Conservation (phyloP, 2,329 filamentous ascomycete genomes). For the Colletotrichum somersetense region DNA sequence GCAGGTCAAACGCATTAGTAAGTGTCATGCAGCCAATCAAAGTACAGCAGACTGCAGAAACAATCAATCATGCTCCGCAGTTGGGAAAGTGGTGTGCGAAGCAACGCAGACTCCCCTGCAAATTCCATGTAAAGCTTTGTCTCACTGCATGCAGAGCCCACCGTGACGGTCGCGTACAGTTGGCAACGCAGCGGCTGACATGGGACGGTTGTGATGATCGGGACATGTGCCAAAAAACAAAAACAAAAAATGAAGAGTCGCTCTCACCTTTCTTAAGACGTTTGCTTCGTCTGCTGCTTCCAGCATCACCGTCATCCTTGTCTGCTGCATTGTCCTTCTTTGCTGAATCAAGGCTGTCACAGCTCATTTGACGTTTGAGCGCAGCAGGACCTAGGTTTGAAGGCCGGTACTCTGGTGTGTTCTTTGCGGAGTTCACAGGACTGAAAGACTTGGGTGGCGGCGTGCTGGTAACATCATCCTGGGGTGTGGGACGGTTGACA, state of each 20-base stretch:
- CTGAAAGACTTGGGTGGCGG: constrained; percentile 72
- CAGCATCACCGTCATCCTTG: constrained; percentile 72
- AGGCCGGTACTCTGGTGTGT: constrained; percentile 74
- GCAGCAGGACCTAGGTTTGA: constrained; percentile 66
- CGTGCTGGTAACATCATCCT: constrained; percentile 66
- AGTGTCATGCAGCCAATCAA: constrained; percentile 50
- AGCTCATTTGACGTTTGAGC: constrained; percentile 83
- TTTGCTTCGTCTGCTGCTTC: constrained; percentile 85
- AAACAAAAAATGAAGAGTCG: constrained; percentile 15
- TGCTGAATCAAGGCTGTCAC: constrained; percentile 62
- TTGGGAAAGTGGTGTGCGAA: constrained; percentile 41
- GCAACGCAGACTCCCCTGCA: constrained; percentile 41
- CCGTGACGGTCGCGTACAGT: constrained; percentile 19
- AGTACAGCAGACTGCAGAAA: not conserved
- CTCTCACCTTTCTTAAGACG: constrained; percentile 80
- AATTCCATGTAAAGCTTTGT: constrained; percentile 7
- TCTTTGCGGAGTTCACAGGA: constrained; percentile 72
- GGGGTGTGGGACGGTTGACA: constrained; percentile 66
- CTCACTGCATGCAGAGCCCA: constrained; percentile 24
- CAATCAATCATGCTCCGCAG: not conserved
- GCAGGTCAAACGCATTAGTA: constrained; percentile 48
- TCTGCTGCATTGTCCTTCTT: constrained; percentile 63
- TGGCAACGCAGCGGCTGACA: constrained; percentile 25
- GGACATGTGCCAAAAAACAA: not conserved
- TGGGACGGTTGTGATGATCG: constrained; percentile 23